A percentile compares a stretch with the other conserved stretches of the same genome.
Conservation (phyloP, 345 rosid species). For the Populus pruinosa region DNA sequence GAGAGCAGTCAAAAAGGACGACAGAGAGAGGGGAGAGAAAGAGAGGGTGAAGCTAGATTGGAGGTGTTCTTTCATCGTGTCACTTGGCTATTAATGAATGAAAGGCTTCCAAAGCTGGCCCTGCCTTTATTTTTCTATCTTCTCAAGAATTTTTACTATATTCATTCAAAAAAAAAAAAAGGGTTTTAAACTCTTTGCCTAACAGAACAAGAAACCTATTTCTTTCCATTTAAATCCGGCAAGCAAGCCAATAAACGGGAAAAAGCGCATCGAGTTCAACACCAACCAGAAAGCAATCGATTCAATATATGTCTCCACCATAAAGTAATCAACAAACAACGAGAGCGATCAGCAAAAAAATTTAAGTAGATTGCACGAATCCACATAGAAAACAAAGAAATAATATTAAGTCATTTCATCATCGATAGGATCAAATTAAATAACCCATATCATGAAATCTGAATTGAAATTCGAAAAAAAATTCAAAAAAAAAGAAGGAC, state of each 20-base stretch:
- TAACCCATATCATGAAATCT: slow-evolving; percentile 8
- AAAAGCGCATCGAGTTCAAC: slow-evolving; percentile 30
- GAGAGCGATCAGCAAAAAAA: not conserved
- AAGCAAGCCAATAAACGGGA: slow-evolving; percentile 22
- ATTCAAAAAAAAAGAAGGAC: not conserved
- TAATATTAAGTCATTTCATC: not conserved
- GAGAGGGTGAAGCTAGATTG: not conserved
- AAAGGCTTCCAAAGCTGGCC: slow-evolving; percentile 1
- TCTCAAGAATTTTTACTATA: not conserved
- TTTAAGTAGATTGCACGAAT: slow-evolving; percentile 12
- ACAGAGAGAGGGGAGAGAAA: not conserved
- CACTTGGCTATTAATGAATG: not conserved
- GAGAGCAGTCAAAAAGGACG: not conserved
- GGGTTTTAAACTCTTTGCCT: slow-evolving; percentile 6
- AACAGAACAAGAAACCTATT: slow-evolving; percentile 19
- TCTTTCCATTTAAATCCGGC: slow-evolving; percentile 23
- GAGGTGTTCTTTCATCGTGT: not conserved
- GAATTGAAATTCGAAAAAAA: slow-evolving; percentile 19
- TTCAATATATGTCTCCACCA: not conserved
- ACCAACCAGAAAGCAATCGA: slow-evolving; percentile 22
- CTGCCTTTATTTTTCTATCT: not conserved
- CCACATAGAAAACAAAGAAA: slow-evolving; percentile 4
- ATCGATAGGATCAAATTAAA: not conserved
- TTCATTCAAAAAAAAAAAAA: not conserved
- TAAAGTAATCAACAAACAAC: not conserved